Percentiles rank a stretch among this genome's conserved stretches.
These are phyloP conservation scores for Nitzschia putrida DNA, from an alignment of 108 stramenopile species.

Conservation along the genomic window DNA sequence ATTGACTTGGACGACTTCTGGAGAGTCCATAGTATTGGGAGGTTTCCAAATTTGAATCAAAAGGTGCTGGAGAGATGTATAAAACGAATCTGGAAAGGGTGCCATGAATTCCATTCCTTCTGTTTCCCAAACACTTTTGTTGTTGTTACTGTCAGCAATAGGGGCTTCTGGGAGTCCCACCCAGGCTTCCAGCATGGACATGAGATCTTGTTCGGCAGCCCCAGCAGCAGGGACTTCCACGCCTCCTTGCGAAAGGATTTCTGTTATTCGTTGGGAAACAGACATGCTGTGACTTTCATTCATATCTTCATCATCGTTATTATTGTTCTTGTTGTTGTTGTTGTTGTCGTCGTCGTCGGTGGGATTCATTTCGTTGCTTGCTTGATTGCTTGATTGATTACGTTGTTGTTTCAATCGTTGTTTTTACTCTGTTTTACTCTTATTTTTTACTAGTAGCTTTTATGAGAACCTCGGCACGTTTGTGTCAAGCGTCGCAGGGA, in stretches of 20 bases:
- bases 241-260: slow-evolving; percentile 23
- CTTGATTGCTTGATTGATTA: background rate
- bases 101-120: slow-evolving; percentile 36
- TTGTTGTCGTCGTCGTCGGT: background rate
- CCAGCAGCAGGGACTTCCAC: slow-evolving; percentile 5
- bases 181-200: slow-evolving; percentile 42
- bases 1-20: slow-evolving; percentile 9
- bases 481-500: no score
- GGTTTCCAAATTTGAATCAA: slow-evolving; percentile 38
- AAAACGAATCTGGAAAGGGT: slow-evolving; percentile 22
- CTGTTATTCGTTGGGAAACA: background rate
- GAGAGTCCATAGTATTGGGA: background rate
- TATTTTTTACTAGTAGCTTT: no score
- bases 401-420: background rate
- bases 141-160: no score
- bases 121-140: slow-evolving; percentile 1
- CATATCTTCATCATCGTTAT: background rate
- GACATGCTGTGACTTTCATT: background rate
- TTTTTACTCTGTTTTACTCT: no score
- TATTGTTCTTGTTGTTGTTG: background rate
- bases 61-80: slow-evolving; percentile 18
- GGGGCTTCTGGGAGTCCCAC: slow-evolving; percentile 25
- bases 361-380: background rate
- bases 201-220: background rate
- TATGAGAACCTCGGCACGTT: no score